Conservation (phyloP, 2,329 filamentous ascomycete species). For the Phialemoniopsis sp. region DNA sequence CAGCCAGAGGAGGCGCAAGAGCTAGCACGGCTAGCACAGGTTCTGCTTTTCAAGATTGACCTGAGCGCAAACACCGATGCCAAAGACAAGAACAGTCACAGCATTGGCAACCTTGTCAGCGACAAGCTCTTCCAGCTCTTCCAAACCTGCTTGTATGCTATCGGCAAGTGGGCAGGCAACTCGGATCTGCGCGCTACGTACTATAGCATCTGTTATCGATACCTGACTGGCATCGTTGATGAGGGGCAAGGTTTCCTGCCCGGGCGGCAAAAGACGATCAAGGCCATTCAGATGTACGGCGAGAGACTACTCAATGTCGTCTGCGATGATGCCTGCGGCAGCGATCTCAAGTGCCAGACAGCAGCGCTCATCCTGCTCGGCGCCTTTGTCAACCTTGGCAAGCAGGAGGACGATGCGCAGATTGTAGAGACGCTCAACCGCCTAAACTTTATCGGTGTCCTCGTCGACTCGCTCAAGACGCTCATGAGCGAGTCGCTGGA, state of each 20-base stretch:
- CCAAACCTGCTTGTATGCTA: slow-evolving; percentile 76
- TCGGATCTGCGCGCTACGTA: slow-evolving; percentile 75
- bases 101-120: slow-evolving; percentile 68
- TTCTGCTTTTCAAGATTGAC: slow-evolving; percentile 69
- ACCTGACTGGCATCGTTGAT: slow-evolving; percentile 67
- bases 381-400: slow-evolving; percentile 69
- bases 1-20: slow-evolving; percentile 68
- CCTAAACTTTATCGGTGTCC: slow-evolving; percentile 85
- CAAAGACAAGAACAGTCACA: slow-evolving; percentile 36
- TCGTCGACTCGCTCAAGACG: slow-evolving; percentile 81
- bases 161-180: slow-evolving; percentile 68
- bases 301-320: slow-evolving; percentile 79
- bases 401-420: slow-evolving; percentile 65
- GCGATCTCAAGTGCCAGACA: slow-evolving; percentile 76
- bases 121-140: slow-evolving; percentile 92
- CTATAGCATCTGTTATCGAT: slow-evolving; percentile 88
- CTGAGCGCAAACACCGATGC: slow-evolving; percentile 32
- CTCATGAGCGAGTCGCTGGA: slow-evolving; percentile 70
- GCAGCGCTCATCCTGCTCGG: slow-evolving; percentile 83
- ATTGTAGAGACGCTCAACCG: slow-evolving; percentile 77
- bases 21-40: slow-evolving; percentile 71
- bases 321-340: slow-evolving; percentile 89
- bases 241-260: slow-evolving; percentile 41
- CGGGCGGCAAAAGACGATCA: slow-evolving; percentile 60
- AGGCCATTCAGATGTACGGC: slow-evolving; percentile 64